Base-by-base conservation (phyloP, 1,139 yeast genomes). In the Debaryomyces psychrophilus region DNA sequence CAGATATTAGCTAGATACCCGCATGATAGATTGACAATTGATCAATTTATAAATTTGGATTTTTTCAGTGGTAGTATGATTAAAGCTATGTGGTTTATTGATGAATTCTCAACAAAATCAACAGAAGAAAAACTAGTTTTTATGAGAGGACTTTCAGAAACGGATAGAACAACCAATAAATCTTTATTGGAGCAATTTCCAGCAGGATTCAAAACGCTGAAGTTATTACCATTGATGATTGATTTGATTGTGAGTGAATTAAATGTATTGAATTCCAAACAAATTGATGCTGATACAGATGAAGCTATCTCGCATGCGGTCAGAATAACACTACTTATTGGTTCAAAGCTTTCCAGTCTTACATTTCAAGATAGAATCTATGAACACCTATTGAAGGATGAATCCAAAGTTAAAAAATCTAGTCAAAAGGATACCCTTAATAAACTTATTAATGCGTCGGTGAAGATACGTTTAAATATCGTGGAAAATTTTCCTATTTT, bases 61-160 rank as follows among this genome's bases (percentile, higher is more conserved):
- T 79, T 69, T 52, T 88, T 87, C 62, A 87, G 89, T 64, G 95
- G 92, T 50, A 88, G 93, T 45, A 69, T 92, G 44, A 83, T 93
- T 45, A 86, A 88, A 59, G 86, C 96, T 2, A 77, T 93, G 73
- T 82, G 87, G 65, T 86, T 87, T 58, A 66, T 93, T 42, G 98
- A 92, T 61, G 95, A 89, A 50, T 85, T 89, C 52, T 81, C 92
- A 7, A 89, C 96, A 1, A 86, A 88, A 54, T 68, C 85, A 1
- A 69, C 75, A 2, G 78, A 79, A 11, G 97, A 92, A 49, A 87
- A 86, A 57, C 65, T 79, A 31, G 73, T 83, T 0, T 90, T 90
- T 61, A 71, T 92, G 57, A 75, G 77, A 47, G 92, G 92, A 0
- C 70, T 92, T 44, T 68, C 79, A 11, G 67, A 66, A 33, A 37